These are phyloP conservation scores for Daldinia grandis DNA, from an alignment of 495 filamentous ascomycete species.

Conservation along the genomic window DNA sequence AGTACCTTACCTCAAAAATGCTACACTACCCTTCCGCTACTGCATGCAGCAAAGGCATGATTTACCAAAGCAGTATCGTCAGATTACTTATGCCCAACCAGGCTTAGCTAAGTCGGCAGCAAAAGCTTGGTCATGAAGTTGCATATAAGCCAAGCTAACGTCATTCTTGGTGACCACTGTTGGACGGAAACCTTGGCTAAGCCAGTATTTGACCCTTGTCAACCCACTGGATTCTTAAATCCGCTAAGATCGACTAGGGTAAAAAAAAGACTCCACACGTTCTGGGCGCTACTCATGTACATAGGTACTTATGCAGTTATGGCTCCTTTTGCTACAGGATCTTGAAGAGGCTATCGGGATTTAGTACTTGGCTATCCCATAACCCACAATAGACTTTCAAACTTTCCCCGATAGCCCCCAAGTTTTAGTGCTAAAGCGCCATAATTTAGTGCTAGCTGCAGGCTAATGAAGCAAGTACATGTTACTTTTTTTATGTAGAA, in stretches of 20 bases:
- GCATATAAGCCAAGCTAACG: slow-evolving; percentile 32
- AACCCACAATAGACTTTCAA: neutral
- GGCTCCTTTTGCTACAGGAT: slow-evolving; percentile 1
- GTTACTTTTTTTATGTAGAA: neutral
- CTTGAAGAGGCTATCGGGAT: slow-evolving; percentile 9
- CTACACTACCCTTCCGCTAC: slow-evolving; percentile 19
- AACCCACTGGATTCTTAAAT: slow-evolving; percentile 26
- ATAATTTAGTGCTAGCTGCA: slow-evolving; percentile 10
- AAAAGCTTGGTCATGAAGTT: slow-evolving; percentile 33
- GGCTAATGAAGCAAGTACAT: neutral
- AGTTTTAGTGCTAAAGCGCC: slow-evolving; percentile 24
- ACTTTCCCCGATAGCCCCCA: slow-evolving; percentile 11
- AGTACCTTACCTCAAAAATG: slow-evolving; percentile 11
- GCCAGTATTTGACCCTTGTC: slow-evolving; percentile 15
- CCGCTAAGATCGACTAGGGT: slow-evolving; percentile 29
- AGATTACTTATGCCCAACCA: slow-evolving; percentile 9
- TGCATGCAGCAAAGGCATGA: slow-evolving; percentile 24
- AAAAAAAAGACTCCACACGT: slow-evolving; percentile 5
- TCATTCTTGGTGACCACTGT: slow-evolving; percentile 32
- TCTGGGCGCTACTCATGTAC: slow-evolving; percentile 7
- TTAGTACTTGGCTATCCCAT: slow-evolving; percentile 15
- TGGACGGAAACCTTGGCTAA: slow-evolving; percentile 19
- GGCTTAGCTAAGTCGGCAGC: slow-evolving; percentile 35
- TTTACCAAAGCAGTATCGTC: neutral
- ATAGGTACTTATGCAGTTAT: slow-evolving; percentile 1